Evolutionary conservation across 164 flowering plant genomes (phyloP).

Genomic region (Magnolia officinalis): DNA sequence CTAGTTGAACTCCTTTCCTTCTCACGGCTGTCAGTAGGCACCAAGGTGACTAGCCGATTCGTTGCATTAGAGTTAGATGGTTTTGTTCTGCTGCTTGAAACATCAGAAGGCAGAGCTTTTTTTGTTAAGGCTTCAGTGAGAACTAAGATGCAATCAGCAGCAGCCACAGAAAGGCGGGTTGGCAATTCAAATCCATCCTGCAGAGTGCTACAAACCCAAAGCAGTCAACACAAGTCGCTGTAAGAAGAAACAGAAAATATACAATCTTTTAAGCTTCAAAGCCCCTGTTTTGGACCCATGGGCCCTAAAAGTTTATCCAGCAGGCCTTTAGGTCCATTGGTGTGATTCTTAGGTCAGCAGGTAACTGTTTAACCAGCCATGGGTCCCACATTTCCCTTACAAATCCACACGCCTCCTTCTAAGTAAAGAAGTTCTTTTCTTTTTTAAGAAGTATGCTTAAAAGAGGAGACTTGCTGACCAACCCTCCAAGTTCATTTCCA

Average conservation of each 20-base stretch:
- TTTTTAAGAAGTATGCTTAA: too few species aligned
- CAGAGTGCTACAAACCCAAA: slow-evolving; percentile 40
- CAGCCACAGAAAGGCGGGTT: slow-evolving; percentile 76
- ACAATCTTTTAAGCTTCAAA: not conserved
- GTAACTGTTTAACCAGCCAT: too few species aligned
- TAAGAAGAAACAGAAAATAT: not conserved
- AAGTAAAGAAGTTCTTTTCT: too few species aligned
- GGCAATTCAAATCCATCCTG: slow-evolving; percentile 82
- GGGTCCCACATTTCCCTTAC: too few species aligned
- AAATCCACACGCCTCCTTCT: too few species aligned
- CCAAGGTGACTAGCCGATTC: slow-evolving; percentile 13
- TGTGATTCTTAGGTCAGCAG: too few species aligned
- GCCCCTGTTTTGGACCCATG: not conserved
- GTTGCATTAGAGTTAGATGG: slow-evolving; percentile 19
- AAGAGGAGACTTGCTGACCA: too few species aligned
- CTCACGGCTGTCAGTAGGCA: slow-evolving; percentile 17
- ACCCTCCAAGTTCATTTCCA: too few species aligned
- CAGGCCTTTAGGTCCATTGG: too few species aligned
- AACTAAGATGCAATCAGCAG: slow-evolving; percentile 68
- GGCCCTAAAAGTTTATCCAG: too few species aligned
- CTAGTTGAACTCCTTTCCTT: slow-evolving; percentile 24
- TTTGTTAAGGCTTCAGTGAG: slow-evolving; percentile 52
- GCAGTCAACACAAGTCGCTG: not conserved
- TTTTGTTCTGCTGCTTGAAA: slow-evolving; percentile 22
- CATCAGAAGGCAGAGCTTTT: slow-evolving; percentile 18